These are phyloP conservation scores for Byssothecium circinans DNA, from an alignment of 2,329 filamentous ascomycete species.

Conservation along the genomic window DNA sequence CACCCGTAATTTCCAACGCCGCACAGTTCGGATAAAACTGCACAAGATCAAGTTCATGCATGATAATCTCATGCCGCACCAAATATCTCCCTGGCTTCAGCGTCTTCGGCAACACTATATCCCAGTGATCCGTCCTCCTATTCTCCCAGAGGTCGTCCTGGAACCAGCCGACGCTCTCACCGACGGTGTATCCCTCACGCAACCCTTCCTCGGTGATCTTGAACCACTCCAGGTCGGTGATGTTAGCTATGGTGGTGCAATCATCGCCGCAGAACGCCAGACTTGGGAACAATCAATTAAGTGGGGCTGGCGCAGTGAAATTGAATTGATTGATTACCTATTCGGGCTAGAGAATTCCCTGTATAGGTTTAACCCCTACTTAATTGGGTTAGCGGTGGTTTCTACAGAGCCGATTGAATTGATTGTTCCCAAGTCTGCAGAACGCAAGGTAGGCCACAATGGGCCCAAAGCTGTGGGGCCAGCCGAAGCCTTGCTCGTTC, in stretches of 20 bases:
- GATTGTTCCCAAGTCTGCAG: too few species aligned
- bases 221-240: constrained; percentile 10
- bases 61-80: constrained; percentile 15
- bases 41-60: constrained; percentile 5
- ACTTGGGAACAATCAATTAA: too few species aligned
- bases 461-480: constrained; percentile 5
- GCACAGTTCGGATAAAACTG: constrained; percentile 16
- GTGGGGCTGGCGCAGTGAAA: too few species aligned
- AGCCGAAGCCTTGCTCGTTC: constrained; percentile 4
- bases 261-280: constrained; percentile 9
- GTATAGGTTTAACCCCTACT: too few species aligned
- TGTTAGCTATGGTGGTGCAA: constrained; percentile 5
- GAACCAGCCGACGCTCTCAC: constrained; percentile 8
- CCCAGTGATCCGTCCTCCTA: constrained; percentile 5
- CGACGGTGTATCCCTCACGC: constrained; percentile 3
- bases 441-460: constrained; percentile 4
- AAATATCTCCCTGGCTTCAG: constrained; percentile 13
- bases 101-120: constrained; percentile 3
- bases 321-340: too few species aligned
- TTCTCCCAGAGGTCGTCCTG: constrained; percentile 10
- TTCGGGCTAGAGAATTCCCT: too few species aligned
- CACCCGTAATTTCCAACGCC: constrained; percentile 7
- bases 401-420: too few species aligned
- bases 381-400: too few species aligned
- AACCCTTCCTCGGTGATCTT: constrained; percentile 14